Evolutionary conservation across 352 stramenopile species (phyloP), one percentile per base, ranked within the genome.

Genomic region (Elongisporangium undulatum): DNA sequence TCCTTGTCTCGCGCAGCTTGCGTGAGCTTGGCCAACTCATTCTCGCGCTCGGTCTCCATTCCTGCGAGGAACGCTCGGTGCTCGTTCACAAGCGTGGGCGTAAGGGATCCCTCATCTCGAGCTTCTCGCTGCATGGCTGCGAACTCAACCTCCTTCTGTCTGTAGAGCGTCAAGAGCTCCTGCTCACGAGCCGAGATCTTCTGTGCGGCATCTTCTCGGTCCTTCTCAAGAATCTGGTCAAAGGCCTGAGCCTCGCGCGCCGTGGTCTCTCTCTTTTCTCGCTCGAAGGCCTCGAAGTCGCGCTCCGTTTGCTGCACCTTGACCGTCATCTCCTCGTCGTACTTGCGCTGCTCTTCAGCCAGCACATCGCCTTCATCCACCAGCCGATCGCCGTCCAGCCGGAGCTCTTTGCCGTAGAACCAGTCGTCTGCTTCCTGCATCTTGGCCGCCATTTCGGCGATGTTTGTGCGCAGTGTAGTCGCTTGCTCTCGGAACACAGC

Each of bases 401-500:
- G 82, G 56, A 98, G 63, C 55, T 97, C 93, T 8, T 84, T 85
- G 1, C 86, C 84, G 56, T 89, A 98, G 69, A 95, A 98, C 90
- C 93, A 98, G 71, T 98, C 90, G 55, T 98, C 91, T n/a, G 94
- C 87, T 60, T 94, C 85, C 4, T 89, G 82, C 67, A 98, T 97
- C 52, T 95, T 79, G 20, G 71, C 74, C 34, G 79, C 69, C n/a
- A 92, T 75, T 6, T 50, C 63, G n/a, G 76, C 68, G 9, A 93
- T 53, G 22, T 77, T 71, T 12, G 54, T 63, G 13, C 90, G 76
- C 16, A 97, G 64, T 20, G 94, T 68, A 19, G 68, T 61, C 0
- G 85, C 71, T 16, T 79, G 66, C 0, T 71, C 68, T 13, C 71
- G 67, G 23, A 80, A 82, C 13, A 72, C 63, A 0, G 71, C 56